Evolutionary conservation across 2,329 filamentous ascomycete species (phyloP).

Genomic region (Arachnopeziza araneosa): DNA sequence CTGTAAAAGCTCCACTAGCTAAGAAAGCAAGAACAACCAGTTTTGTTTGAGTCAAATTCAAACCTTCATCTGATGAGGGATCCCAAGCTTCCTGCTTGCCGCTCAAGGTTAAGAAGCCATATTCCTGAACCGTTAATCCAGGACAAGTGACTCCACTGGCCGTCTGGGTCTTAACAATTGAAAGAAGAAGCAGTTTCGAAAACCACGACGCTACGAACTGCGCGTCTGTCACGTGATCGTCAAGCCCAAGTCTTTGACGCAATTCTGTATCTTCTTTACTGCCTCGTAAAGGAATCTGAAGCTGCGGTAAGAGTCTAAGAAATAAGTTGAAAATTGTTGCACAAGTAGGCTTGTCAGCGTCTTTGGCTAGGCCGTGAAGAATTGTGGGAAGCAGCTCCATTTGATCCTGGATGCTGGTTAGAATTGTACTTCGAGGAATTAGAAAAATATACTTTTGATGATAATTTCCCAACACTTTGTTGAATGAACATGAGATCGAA

Average conservation of each 20-base stretch:
- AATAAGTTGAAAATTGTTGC: conserved; percentile 77
- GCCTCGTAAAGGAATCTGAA: conserved; percentile 68
- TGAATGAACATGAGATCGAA: conserved; percentile 88
- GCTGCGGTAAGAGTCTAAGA: conserved; percentile 66
- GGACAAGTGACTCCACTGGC: conserved; percentile 35
- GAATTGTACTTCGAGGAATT: background rate
- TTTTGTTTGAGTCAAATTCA: conserved; percentile 67
- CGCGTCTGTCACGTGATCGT: conserved; percentile 58
- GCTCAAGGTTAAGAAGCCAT: conserved; percentile 61
- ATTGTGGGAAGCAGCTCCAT: conserved; percentile 67
- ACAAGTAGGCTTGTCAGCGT: conserved; percentile 47
- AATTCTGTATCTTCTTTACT: conserved; percentile 71
- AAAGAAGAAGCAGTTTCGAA: conserved; percentile 68
- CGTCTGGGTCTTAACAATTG: conserved; percentile 35
- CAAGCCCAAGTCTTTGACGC: conserved; percentile 59
- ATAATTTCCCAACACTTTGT: conserved; percentile 65
- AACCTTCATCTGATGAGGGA: conserved; percentile 49
- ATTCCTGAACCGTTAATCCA: conserved; percentile 60
- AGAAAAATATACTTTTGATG: conserved; percentile 37
- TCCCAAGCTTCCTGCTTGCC: conserved; percentile 67
- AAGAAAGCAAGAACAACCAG: conserved; percentile 65
- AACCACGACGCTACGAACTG: conserved; percentile 70
- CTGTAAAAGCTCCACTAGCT: conserved; percentile 78
- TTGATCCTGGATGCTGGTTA: conserved; percentile 45
- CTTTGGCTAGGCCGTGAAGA: conserved; percentile 58